Evolutionary conservation across 2,329 filamentous ascomycete species (phyloP), one percentile per base, ranked within the genome.

Genomic region (Podosphaera xanthii): DNA sequence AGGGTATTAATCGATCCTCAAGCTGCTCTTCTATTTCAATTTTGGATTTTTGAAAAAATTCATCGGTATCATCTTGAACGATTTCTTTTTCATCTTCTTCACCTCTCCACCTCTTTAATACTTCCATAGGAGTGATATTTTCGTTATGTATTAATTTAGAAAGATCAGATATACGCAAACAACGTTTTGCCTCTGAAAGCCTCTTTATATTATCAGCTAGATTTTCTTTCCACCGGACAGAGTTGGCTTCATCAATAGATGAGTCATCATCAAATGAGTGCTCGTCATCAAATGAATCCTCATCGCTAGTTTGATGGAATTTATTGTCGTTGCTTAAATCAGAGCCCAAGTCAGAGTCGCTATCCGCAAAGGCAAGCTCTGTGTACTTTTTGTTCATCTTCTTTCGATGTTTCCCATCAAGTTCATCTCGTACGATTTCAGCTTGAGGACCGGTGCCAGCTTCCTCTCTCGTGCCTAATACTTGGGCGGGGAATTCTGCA

Each of bases 261-360:
- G 80, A 78, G 1, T 67, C 66, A 33, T 68, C 65, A 2, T 67
- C 66, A n/a, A 68, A 65, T 14, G 30, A 5, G 9, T 22, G 14
- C 54, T 69, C 67, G 0, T 70, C 71, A 1, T 74, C 73, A 8
- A 42, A 44, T 34, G 33, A 10, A 2, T 78, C 77, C 4, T 73
- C 72, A 0, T 72, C 74, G 7, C 87, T 35, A 12, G 30, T 53
- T 56, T 69, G 67, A 0, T 70, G 71, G 1, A 74, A 73, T 9
- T 34, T 9, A 48, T 35, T 31, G 2, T 78, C 77, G 4, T 73
- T 72, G 0, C 71, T 74, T 7, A 88, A 94, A 63, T 96, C 72
- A 2, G 91, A 95, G 5, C 92, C 92, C 3, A 98, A 77, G 69
- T 98, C 94, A 0, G 92, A 98, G 70, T 98, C 94, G 67, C 88